A percentile compares a stretch with the other conserved stretches of the same genome.
Conservation (phyloP, 805 yeast genomes). For the Candida saitoana region DNA sequence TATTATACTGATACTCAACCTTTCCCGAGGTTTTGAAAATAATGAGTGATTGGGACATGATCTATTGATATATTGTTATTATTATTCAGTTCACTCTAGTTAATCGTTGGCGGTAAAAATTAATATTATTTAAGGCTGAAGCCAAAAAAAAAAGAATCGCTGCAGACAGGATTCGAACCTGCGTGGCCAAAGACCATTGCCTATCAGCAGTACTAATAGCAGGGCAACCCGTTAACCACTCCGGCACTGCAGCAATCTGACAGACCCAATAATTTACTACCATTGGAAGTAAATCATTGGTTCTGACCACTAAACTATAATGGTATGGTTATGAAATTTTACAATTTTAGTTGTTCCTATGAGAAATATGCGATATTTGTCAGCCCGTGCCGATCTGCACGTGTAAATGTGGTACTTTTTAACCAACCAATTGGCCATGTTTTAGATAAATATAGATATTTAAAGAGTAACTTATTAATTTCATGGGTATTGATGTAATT, state of each 20-base stretch:
- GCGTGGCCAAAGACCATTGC: constrained; percentile 62
- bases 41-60: constrained; percentile 39
- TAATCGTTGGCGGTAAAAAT: not conserved
- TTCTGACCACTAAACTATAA: constrained; percentile 1
- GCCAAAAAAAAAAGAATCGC: constrained; percentile 54
- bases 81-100: not conserved
- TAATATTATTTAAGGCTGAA: not conserved
- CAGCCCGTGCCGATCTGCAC: no score
- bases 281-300: not conserved
- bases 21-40: constrained; percentile 34
- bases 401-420: no score
- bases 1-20: constrained; percentile 34
- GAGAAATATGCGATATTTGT: no score
- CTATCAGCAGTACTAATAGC: constrained; percentile 48
- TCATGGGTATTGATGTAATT: no score
- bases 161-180: constrained; percentile 99
- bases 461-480: no score
- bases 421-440: no score
- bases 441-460: no score
- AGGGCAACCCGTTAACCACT: constrained; percentile 94
- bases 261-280: not conserved
- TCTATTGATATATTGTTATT: not conserved
- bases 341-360: no score
- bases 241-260: constrained; percentile 66
- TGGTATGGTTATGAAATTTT: not conserved